These are phyloP conservation scores for Periconia sp. DNA, from an alignment of 2,329 filamentous ascomycete genomes.

Conservation along the genomic window DNA sequence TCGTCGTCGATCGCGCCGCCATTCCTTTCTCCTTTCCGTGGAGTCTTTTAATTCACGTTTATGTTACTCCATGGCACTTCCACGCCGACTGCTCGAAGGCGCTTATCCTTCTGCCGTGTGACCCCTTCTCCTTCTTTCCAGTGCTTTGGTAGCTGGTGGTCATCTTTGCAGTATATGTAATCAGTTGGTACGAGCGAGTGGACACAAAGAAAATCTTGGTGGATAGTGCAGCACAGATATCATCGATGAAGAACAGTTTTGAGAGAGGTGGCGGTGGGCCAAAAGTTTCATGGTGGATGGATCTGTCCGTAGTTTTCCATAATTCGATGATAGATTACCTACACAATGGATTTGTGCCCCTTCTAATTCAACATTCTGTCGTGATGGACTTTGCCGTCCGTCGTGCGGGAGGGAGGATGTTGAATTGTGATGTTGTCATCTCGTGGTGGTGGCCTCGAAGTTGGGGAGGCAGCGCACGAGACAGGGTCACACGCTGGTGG, in stretches of 20 bases:
- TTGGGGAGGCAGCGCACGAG: too few species aligned
- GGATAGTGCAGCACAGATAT: conserved; percentile 31
- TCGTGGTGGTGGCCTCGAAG: too few species aligned
- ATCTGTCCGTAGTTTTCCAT: conserved; percentile 33
- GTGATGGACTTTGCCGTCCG: too few species aligned
- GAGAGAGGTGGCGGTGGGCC: conserved; percentile 18
- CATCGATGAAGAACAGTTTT: conserved; percentile 25
- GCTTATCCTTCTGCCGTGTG: conserved; percentile 6
- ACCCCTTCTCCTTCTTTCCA: conserved; percentile 16
- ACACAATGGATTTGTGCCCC: too few species aligned
- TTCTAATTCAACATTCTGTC: too few species aligned
- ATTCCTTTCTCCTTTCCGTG: conserved; percentile 19
- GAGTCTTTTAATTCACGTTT: conserved; percentile 5
- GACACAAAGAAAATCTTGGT: conserved; percentile 26
- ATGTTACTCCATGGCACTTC: background rate
- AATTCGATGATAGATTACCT: too few species aligned
- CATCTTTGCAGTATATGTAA: conserved; percentile 34
- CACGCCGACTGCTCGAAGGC: background rate
- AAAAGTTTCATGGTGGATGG: conserved; percentile 26
- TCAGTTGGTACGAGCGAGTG: conserved; percentile 24
- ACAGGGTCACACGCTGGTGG: too few species aligned
- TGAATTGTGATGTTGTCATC: too few species aligned
- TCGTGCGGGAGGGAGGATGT: too few species aligned
- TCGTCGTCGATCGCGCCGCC: conserved; percentile 10
- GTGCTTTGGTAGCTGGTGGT: conserved; percentile 14